These are phyloP conservation scores for Cladosporium austrohemisphaericum DNA, from an alignment of 2,329 filamentous ascomycete species.

Conservation along the genomic window DNA sequence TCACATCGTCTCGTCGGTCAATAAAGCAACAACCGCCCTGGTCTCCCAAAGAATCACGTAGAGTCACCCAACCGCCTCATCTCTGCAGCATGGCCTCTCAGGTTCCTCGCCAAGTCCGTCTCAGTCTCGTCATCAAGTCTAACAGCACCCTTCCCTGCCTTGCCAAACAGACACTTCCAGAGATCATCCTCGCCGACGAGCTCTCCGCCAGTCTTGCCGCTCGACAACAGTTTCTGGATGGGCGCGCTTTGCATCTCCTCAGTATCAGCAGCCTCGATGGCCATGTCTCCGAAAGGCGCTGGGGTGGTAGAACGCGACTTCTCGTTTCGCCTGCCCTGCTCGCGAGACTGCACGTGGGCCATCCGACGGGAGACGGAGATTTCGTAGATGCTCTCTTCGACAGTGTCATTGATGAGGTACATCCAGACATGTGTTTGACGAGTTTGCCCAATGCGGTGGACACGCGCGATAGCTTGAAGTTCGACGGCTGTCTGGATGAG, in stretches of 20 bases:
- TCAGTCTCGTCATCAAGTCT: constrained; percentile 21
- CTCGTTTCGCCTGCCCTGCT: constrained; percentile 17
- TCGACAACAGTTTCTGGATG: constrained; percentile 66
- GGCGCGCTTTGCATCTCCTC: constrained; percentile 73
- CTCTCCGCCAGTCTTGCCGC: constrained; percentile 70
- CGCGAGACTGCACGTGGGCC: constrained; percentile 61
- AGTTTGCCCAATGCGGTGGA: constrained; percentile 89
- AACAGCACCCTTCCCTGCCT: constrained; percentile 14
- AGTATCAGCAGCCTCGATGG: constrained; percentile 79
- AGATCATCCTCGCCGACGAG: constrained; percentile 73
- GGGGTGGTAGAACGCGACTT: constrained; percentile 12
- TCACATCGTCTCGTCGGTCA: too few relatives aligned
- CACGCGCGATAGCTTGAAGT: constrained; percentile 88
- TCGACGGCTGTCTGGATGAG: constrained; percentile 91
- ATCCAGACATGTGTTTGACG: constrained; percentile 91
- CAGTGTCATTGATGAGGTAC: constrained; percentile 84
- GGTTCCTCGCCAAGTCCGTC: constrained; percentile 47
- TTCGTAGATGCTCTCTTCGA: constrained; percentile 88
- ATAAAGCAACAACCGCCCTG: too few relatives aligned
- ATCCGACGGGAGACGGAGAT: constrained; percentile 76
- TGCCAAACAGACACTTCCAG: constrained; percentile 85
- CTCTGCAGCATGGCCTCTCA: constrained; percentile 56
- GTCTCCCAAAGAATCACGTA: too few relatives aligned
- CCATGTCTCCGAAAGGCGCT: constrained; percentile 43
- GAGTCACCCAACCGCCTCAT: constrained; percentile 31